Conservation (phyloP, 805 yeast species). For the Sugiyamaella smithiae region DNA sequence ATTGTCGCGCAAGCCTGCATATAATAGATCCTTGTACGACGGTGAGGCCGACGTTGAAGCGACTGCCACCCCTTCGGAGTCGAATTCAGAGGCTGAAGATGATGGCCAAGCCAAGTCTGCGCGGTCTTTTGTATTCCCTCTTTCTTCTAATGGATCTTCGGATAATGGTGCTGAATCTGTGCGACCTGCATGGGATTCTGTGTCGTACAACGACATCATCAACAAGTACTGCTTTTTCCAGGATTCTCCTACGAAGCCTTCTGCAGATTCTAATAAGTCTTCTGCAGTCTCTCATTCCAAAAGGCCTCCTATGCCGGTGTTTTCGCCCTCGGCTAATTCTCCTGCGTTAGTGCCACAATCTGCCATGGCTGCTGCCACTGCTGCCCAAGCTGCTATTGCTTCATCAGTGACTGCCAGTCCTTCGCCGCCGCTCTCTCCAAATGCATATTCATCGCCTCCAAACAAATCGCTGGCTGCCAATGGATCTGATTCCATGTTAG, state of each 20-base stretch:
- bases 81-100: slow-evolving; percentile 9
- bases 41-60: slow-evolving; percentile 12
- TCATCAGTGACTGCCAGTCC: background rate
- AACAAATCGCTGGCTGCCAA: background rate
- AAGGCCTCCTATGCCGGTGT: background rate
- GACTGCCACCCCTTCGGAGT: slow-evolving; percentile 8
- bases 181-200: slow-evolving; percentile 34
- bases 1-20: slow-evolving; percentile 10
- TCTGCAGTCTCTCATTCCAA: background rate
- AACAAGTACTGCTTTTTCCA: slow-evolving; percentile 40
- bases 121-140: slow-evolving; percentile 10
- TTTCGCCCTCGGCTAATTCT: slow-evolving; percentile 11
- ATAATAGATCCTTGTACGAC: background rate
- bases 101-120: background rate
- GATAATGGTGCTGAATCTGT: background rate
- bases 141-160: background rate
- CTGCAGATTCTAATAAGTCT: background rate
- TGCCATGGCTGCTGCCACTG: slow-evolving; percentile 9
- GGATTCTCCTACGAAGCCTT: slow-evolving; percentile 11
- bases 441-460: background rate
- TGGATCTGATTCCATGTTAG: background rate
- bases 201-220: slow-evolving; percentile 38
- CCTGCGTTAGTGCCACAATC: slow-evolving; percentile 15
- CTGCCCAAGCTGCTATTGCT: background rate
- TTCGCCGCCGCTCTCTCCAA: background rate